phyloP scores from a whole-genome alignment of 306 rosid genomes.

The Senna tora region DNA sequence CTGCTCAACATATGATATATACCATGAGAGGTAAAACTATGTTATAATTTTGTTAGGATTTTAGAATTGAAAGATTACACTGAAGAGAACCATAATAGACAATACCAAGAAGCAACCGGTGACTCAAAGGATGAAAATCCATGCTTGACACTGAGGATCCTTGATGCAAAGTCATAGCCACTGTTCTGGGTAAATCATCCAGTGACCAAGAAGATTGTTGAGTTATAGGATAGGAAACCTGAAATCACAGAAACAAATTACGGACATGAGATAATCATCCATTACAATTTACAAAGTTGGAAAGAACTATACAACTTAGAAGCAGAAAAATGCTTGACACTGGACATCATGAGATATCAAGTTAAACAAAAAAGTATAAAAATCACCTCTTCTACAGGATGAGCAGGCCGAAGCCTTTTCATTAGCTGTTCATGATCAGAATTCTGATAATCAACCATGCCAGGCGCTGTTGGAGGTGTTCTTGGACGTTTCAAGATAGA shows the following conservation, averaged over 20 bases:
- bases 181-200: constrained; percentile 83
- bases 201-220: constrained; percentile 72
- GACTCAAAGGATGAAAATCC: constrained; percentile 92
- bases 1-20: constrained; percentile 49
- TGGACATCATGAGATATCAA: neutral
- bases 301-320: constrained; percentile 3
- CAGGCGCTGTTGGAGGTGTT: constrained; percentile 69
- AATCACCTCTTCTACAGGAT: constrained; percentile 75
- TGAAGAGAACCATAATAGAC: constrained; percentile 15
- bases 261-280: constrained; percentile 10
- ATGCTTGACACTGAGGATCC: constrained; percentile 88
- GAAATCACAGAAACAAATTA: constrained; percentile 37
- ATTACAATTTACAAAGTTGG: constrained; percentile 20
- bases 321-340: constrained; percentile 17
- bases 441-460: constrained; percentile 73
- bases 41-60: constrained; percentile 19
- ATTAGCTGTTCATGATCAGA: constrained; percentile 76
- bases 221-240: constrained; percentile 71
- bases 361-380: constrained; percentile 23
- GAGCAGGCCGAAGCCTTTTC: constrained; percentile 71
- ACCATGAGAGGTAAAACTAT: neutral
- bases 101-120: constrained; percentile 76
- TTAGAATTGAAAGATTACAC: constrained; percentile 26
- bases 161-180: constrained; percentile 72
- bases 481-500: constrained; percentile 76